Evolutionary conservation across 1,284 basidiomycete genomes (phyloP).

Genomic region (Apiotrichum gracile): DNA sequence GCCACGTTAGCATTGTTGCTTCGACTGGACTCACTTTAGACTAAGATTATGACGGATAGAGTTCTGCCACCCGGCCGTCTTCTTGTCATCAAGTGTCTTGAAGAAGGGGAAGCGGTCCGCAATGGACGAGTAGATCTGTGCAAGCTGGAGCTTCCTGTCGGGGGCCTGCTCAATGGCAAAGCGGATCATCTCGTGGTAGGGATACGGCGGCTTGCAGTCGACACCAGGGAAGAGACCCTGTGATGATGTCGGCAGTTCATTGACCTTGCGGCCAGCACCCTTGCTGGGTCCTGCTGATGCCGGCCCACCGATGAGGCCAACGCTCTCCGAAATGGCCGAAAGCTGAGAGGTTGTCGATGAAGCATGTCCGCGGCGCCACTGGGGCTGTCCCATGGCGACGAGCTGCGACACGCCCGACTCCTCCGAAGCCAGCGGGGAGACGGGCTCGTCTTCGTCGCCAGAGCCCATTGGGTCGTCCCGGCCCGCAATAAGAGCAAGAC

Average conservation of each 20-base stretch:
- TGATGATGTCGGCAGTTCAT: slow-evolving; percentile 34
- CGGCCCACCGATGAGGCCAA: slow-evolving; percentile 1
- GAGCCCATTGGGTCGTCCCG: slow-evolving; percentile 1
- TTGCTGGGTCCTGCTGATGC: neutral
- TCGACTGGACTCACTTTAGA: slow-evolving; percentile 46
- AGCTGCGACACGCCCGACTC: slow-evolving; percentile 19
- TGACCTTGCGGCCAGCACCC: slow-evolving; percentile 26
- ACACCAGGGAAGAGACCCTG: slow-evolving; percentile 37
- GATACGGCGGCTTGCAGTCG: slow-evolving; percentile 46
- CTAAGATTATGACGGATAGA: slow-evolving; percentile 46
- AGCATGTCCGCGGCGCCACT: slow-evolving; percentile 12
- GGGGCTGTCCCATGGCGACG: slow-evolving; percentile 8
- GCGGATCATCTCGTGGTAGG: slow-evolving; percentile 47
- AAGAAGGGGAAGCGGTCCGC: slow-evolving; percentile 47
- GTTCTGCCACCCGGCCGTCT: slow-evolving; percentile 47
- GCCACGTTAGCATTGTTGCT: slow-evolving; percentile 1
- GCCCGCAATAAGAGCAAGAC: slow-evolving; percentile 15
- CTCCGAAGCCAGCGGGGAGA: slow-evolving; percentile 16
- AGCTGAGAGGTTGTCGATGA: slow-evolving; percentile 28
- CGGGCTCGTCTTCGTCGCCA: slow-evolving; percentile 22
- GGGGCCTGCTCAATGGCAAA: slow-evolving; percentile 44
- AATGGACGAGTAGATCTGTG: slow-evolving; percentile 44
- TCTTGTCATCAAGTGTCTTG: slow-evolving; percentile 45
- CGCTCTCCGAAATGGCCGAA: slow-evolving; percentile 22
- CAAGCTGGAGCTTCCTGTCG: slow-evolving; percentile 41